A percentile compares a stretch with the other conserved stretches of the same genome.
Evolutionary conservation across 2,329 filamentous ascomycete species (phyloP).

Genomic region (Stachybotrys elegans): DNA sequence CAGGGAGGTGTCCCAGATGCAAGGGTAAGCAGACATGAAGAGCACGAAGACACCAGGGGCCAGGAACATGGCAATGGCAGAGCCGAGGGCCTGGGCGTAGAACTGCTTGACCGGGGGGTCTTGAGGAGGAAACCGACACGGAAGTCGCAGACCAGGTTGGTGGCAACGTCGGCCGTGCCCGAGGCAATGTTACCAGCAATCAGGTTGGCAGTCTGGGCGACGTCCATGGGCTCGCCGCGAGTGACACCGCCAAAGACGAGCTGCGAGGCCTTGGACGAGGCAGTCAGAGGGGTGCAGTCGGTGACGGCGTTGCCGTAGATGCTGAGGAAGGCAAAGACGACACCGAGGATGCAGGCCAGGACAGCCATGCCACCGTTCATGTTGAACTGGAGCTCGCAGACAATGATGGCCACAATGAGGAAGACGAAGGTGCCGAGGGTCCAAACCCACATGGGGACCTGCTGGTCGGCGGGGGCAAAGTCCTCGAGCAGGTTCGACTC

Average conservation of each 20-base stretch:
- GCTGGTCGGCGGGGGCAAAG: conserved; percentile 34
- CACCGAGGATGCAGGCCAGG: conserved; percentile 49
- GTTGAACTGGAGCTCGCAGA: conserved; percentile 45
- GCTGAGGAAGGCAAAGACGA: conserved; percentile 54
- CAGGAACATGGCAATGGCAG: conserved; percentile 60
- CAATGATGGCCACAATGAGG: conserved; percentile 46
- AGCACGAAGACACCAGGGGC: conserved; percentile 64
- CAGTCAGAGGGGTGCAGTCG: conserved; percentile 57
- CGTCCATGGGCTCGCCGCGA: conserved; percentile 39
- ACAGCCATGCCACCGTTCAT: conserved; percentile 54
- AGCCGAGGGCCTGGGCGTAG: conserved; percentile 59
- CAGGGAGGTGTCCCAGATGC: conserved; percentile 48
- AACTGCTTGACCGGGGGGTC: conserved; percentile 62
- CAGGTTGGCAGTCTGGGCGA: conserved; percentile 61
- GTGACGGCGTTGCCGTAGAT: conserved; percentile 49
- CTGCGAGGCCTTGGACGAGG: conserved; percentile 64
- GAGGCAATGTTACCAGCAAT: conserved; percentile 55
- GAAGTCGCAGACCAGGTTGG: conserved; percentile 57
- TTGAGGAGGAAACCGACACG: conserved; percentile 62
- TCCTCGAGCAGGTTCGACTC: conserved; percentile 29
- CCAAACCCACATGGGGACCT: conserved; percentile 52
- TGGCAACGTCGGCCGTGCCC: conserved; percentile 49
- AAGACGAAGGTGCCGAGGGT: conserved; percentile 38
- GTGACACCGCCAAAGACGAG: conserved; percentile 63
- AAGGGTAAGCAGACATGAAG: conserved; percentile 64